These are phyloP conservation scores for Rhynchospora pubera DNA, from an alignment of 176 grass and related monocot species.

Conservation along the genomic window DNA sequence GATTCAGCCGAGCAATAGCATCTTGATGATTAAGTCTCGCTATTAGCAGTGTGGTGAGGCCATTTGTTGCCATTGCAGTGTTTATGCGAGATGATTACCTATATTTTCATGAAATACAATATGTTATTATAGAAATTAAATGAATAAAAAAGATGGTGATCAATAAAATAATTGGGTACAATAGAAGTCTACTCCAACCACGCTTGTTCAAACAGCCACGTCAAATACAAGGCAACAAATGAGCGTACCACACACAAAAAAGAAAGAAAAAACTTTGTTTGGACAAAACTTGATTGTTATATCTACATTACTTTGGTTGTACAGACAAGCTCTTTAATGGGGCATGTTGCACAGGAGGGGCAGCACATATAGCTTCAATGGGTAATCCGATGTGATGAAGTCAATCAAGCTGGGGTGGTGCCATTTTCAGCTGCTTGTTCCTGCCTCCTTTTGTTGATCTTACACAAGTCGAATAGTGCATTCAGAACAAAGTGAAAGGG, in stretches of 20 bases:
- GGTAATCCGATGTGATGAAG: constrained; percentile 96
- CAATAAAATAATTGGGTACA: background rate
- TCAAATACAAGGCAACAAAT: background rate
- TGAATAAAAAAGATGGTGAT: background rate
- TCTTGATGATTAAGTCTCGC: constrained; percentile 90
- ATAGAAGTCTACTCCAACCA: background rate
- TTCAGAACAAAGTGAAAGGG: constrained; percentile 43
- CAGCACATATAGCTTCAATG: constrained; percentile 79
- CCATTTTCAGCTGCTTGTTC: constrained; percentile 99
- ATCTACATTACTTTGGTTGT: background rate
- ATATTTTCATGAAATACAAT: constrained; percentile 19
- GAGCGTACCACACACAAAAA: background rate
- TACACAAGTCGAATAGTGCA: constrained; percentile 94
- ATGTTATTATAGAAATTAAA: constrained; percentile 18
- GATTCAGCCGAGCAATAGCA: constrained; percentile 89
- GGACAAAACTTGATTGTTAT: background rate
- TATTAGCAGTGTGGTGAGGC: constrained; percentile 88
- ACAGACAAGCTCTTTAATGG: constrained; percentile 15
- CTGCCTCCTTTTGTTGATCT: constrained; percentile 97
- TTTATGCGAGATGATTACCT: constrained; percentile 96
- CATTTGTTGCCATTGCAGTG: constrained; percentile 88
- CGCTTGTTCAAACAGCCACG: background rate
- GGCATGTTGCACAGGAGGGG: constrained; percentile 97
- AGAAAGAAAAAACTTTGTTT: background rate
- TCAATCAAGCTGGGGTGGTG: constrained; percentile 93